Evolutionary conservation across 148 eudicot species (phyloP).

Genomic region (Rhododendron mucronatum): DNA sequence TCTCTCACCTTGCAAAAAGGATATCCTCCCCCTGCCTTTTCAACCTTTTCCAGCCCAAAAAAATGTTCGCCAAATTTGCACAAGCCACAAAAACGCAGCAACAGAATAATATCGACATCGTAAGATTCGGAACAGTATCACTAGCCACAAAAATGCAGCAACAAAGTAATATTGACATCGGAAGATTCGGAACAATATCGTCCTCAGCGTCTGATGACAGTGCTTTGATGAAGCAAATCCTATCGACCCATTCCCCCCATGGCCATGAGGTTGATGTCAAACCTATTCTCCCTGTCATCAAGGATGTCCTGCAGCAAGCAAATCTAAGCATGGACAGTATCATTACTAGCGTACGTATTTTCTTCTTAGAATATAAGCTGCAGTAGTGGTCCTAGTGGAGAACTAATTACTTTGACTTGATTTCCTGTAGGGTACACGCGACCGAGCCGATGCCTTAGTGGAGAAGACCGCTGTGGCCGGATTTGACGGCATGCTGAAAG

Average conservation of each 20-base stretch:
- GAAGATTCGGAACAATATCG: no score
- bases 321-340: constrained; percentile 34
- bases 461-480: constrained; percentile 33
- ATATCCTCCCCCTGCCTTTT: neutral
- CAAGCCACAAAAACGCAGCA: neutral
- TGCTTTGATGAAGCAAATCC: neutral
- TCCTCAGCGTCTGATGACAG: neutral
- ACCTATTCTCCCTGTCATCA: neutral
- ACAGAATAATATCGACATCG: no score
- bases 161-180: no score
- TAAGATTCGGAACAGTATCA: no score
- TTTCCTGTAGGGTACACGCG: constrained; percentile 42
- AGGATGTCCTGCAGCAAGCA: constrained; percentile 50
- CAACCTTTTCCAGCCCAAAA: neutral
- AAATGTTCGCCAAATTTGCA: neutral
- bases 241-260: neutral
- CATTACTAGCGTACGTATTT: constrained; percentile 23
- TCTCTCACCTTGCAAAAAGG: neutral
- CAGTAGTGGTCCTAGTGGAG: neutral
- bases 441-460: constrained; percentile 20
- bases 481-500: constrained; percentile 54
- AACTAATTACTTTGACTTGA: neutral
- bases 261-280: neutral
- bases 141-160: no score
- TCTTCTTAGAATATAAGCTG: neutral